Evolutionary conservation across 495 filamentous ascomycete genomes (phyloP), one percentile per base, ranked within the genome.

Genomic region (Letharia columbiana): DNA sequence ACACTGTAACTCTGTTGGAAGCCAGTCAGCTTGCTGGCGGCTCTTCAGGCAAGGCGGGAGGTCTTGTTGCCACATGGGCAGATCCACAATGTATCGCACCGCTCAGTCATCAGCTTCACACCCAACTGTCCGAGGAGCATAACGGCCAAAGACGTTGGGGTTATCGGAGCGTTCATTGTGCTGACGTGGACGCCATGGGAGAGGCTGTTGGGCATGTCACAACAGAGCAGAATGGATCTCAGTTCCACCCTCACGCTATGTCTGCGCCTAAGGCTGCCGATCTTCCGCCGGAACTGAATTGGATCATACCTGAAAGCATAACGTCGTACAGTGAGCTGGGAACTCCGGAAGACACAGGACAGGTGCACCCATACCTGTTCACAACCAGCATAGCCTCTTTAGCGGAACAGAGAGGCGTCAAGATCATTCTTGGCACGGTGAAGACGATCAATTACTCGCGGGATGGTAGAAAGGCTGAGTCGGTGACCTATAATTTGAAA

Each of bases 321-420:
- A 23, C 49, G n/a, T 52, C 49, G 8, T 52, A 52, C 49, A 52
- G n/a, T 28, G 49, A 11, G 11, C 96, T 97, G 90, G 91, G 91
- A 10, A 77, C 80, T 4, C 87, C 88, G 0, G 83, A 82, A 12
- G 87, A 84, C 47, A 97, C 93, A 2, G 90, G 92, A 4, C 93
- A 97, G 73, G 93, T 97, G 9, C 93, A 97, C 75, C 93, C 93
- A 4, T 91, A 89, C 60, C 65, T 56, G 15, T 67, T 67, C 37
- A 67, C 65, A 11, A 67, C 60, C 45, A 44, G 28, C 33, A 63
- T 67, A 45, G 65, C 65, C 7, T 39, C 52, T 39, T 50, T 67
- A 9, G 65, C 65, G 6, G 31, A 49, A 49, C 23, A 67, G 15
- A 58, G 45, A 56, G 65, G 65, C 60, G 60, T 58, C 33, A 57